phyloP scores from a whole-genome alignment of 306 rosid genomes.

The Trifolium dubium region DNA sequence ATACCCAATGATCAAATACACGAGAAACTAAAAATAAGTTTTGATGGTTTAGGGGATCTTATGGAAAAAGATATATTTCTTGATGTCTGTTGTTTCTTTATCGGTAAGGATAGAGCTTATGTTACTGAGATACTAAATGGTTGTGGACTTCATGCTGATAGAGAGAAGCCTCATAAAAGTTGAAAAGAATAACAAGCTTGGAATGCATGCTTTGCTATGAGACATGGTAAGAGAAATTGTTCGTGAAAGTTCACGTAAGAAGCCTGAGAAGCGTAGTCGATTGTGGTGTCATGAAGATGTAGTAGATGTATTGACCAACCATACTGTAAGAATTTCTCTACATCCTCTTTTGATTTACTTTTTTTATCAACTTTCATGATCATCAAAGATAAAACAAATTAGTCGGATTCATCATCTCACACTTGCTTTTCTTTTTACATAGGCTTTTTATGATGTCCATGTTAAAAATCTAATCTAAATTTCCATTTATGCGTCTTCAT shows the following conservation, averaged over 20 bases:
- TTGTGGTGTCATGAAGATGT: conserved; percentile 33
- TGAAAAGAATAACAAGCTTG: no score
- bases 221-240: conserved; percentile 52
- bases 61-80: neutral
- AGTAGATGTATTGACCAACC: conserved; percentile 17
- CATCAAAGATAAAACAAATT: no score
- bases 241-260: conserved; percentile 12
- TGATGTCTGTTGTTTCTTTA: neutral
- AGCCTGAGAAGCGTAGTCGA: conserved; percentile 35
- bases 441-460: no score
- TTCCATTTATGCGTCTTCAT: no score
- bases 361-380: neutral
- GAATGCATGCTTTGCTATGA: no score
- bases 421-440: no score
- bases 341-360: neutral
- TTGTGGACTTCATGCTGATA: neutral
- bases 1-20: neutral
- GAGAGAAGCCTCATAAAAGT: no score
- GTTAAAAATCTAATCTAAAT: no score
- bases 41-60: neutral
- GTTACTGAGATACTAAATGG: neutral
- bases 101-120: neutral
- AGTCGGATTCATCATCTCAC: no score
- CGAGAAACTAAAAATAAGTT: neutral
- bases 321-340: conserved; percentile 18